These are phyloP conservation scores for Amanita pseudoporphyria DNA, from an alignment of 768 basidiomycete species.

Conservation along the genomic window DNA sequence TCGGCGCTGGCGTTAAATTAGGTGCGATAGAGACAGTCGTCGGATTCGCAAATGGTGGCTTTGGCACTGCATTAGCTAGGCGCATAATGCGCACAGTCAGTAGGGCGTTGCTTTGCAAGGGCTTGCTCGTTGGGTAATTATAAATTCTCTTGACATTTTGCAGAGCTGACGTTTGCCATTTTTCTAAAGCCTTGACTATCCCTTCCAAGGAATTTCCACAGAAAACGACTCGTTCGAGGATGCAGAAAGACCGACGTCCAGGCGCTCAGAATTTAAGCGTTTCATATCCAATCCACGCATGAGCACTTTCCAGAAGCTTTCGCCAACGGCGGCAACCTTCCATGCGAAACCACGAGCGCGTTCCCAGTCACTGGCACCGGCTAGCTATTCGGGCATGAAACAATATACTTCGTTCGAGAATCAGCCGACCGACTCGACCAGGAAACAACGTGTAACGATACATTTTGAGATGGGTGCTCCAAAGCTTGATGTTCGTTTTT, in stretches of 20 bases:
- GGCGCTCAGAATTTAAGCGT: slow-evolving; percentile 30
- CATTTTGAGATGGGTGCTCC: slow-evolving; percentile 37
- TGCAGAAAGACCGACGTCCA: slow-evolving; percentile 8
- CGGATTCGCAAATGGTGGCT: slow-evolving; percentile 49
- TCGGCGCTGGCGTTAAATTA: slow-evolving; percentile 48
- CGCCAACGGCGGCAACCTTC: slow-evolving; percentile 33
- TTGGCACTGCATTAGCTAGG: slow-evolving; percentile 43
- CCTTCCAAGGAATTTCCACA: too few species aligned
- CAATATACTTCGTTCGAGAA: too few species aligned
- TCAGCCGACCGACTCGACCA: not conserved
- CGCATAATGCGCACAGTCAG: slow-evolving; percentile 48
- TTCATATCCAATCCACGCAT: slow-evolving; percentile 47
- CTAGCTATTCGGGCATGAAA: slow-evolving; percentile 10
- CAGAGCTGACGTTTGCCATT: slow-evolving; percentile 21
- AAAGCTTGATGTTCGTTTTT: slow-evolving; percentile 46
- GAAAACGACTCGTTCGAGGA: too few species aligned
- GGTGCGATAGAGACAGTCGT: slow-evolving; percentile 56
- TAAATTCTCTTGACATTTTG: not conserved
- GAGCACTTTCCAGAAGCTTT: slow-evolving; percentile 46
- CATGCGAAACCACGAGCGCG: slow-evolving; percentile 23
- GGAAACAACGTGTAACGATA: slow-evolving; percentile 39
- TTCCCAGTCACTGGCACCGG: not conserved
- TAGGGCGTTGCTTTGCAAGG: slow-evolving; percentile 48
- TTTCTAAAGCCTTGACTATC: slow-evolving; percentile 7
- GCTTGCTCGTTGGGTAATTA: slow-evolving; percentile 58